Evolutionary conservation across 371 early-diverging fungal genomes (phyloP).

Genomic region (Mucor irregularis): DNA sequence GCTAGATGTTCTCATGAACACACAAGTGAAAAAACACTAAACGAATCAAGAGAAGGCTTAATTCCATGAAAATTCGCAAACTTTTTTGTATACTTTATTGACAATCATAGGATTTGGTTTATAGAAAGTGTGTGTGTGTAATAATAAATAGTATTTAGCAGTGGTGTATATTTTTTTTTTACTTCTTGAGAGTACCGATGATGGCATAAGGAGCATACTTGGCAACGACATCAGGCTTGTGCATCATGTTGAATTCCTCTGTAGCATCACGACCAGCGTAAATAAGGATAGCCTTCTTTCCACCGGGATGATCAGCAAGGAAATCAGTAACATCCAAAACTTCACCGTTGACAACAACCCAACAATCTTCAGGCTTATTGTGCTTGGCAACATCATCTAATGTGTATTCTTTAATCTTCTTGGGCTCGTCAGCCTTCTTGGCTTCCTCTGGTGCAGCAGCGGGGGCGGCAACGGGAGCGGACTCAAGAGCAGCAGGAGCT

Average conservation of each 20-base stretch:
- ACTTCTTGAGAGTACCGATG: conserved; percentile 70
- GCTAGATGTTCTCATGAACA: too few species aligned
- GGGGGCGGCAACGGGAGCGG: conserved; percentile 22
- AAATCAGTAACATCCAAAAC: conserved; percentile 94
- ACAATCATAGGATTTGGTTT: too few species aligned
- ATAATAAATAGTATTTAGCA: too few species aligned
- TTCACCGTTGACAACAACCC: conserved; percentile 92
- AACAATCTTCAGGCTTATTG: conserved; percentile 87
- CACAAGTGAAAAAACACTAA: too few species aligned
- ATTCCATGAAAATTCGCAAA: too few species aligned
- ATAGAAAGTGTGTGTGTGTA: too few species aligned
- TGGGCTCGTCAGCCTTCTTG: conserved; percentile 34
- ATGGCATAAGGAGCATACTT: conserved; percentile 85
- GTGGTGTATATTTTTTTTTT: too few species aligned
- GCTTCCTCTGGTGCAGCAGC: conserved; percentile 30
- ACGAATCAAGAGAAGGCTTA: too few species aligned
- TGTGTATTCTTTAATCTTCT: conserved; percentile 51
- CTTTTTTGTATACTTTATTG: too few species aligned
- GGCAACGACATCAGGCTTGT: conserved; percentile 83
- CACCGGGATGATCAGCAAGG: conserved; percentile 83
- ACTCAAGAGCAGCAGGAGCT: conserved; percentile 28
- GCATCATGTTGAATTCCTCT: conserved; percentile 92
- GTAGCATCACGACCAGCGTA: conserved; percentile 87
- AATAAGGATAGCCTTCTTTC: conserved; percentile 83
- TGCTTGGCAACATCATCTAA: conserved; percentile 85